phyloP scores from a whole-genome alignment of 2,329 filamentous ascomycete genomes.

The Nothopassalora personata region DNA sequence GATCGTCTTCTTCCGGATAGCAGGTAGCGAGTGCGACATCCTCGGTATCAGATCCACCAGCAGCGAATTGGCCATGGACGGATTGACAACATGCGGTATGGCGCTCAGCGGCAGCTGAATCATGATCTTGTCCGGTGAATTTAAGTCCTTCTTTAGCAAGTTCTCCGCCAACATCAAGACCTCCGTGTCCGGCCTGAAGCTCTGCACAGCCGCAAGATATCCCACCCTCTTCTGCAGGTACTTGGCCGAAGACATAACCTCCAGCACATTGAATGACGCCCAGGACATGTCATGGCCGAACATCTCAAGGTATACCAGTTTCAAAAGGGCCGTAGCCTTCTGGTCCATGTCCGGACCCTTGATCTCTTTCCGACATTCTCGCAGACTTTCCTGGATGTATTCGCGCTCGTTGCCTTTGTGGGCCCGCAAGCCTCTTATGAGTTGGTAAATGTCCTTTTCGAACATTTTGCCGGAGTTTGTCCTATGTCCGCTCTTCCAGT shows the following conservation, averaged over 20 bases:
- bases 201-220: conserved; percentile 92
- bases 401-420: conserved; percentile 93
- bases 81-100: conserved; percentile 90
- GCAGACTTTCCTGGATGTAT: conserved; percentile 87
- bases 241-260: conserved; percentile 96
- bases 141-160: conserved; percentile 88
- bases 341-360: conserved; percentile 93
- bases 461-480: conserved; percentile 59
- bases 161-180: conserved; percentile 98
- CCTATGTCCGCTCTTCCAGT: neutral
- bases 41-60: conserved; percentile 81
- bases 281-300: conserved; percentile 99
- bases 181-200: conserved; percentile 90
- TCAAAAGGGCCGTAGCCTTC: conserved; percentile 92
- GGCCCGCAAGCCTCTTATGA: conserved; percentile 90
- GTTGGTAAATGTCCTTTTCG: conserved; percentile 97
- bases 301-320: conserved; percentile 98
- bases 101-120: conserved; percentile 83
- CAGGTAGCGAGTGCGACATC: conserved; percentile 76
- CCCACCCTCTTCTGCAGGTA: conserved; percentile 93
- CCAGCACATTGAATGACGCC: conserved; percentile 96
- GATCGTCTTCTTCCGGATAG: conserved; percentile 90
- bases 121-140: conserved; percentile 64
- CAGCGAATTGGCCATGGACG: conserved; percentile 83
- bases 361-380: conserved; percentile 93